These are phyloP conservation scores for Yarrowia galli DNA, from an alignment of 1,139 yeast genomes.

Conservation along the genomic window DNA sequence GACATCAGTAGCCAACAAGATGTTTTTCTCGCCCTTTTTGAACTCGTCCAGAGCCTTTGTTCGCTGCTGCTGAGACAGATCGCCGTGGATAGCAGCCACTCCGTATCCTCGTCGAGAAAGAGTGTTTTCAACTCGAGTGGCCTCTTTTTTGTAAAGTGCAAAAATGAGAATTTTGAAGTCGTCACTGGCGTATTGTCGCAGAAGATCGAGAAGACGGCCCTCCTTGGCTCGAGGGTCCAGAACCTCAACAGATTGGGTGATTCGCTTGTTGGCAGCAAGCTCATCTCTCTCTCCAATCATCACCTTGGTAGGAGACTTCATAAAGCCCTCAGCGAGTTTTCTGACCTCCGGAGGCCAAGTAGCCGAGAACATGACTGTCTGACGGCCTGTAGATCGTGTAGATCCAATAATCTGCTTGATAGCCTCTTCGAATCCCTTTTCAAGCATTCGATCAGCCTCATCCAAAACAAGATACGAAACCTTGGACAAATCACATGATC, in stretches of 20 bases:
- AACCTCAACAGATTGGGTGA: constrained; percentile 92
- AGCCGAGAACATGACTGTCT: constrained; percentile 89
- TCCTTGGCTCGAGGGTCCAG: constrained; percentile 86
- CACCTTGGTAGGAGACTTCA: constrained; percentile 83
- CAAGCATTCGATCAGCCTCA: constrained; percentile 99
- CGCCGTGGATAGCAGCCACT: constrained; percentile 96
- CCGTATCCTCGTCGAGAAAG: constrained; percentile 74
- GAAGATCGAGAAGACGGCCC: constrained; percentile 70
- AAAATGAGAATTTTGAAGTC: constrained; percentile 84
- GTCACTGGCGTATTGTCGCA: constrained; percentile 70
- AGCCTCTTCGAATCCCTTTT: constrained; percentile 96
- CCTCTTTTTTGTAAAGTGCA: constrained; percentile 96
- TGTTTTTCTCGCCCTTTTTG: constrained; percentile 77
- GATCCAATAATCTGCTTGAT: constrained; percentile 78
- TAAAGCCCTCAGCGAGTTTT: constrained; percentile 85
- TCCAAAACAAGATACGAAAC: constrained; percentile 87
- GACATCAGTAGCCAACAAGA: constrained; percentile 94
- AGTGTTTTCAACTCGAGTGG: constrained; percentile 83
- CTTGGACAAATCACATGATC: constrained; percentile 70
- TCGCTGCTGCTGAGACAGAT: constrained; percentile 90
- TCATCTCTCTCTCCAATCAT: constrained; percentile 95
- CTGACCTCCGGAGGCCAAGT: constrained; percentile 94
- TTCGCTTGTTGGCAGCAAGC: constrained; percentile 90
- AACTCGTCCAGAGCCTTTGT: constrained; percentile 84
- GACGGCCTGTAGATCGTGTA: constrained; percentile 62